A percentile compares a stretch with the other conserved stretches of the same genome.
Evolutionary conservation across 2,329 filamentous ascomycete genomes (phyloP).

Genomic region (Paramyrothecium sp.): DNA sequence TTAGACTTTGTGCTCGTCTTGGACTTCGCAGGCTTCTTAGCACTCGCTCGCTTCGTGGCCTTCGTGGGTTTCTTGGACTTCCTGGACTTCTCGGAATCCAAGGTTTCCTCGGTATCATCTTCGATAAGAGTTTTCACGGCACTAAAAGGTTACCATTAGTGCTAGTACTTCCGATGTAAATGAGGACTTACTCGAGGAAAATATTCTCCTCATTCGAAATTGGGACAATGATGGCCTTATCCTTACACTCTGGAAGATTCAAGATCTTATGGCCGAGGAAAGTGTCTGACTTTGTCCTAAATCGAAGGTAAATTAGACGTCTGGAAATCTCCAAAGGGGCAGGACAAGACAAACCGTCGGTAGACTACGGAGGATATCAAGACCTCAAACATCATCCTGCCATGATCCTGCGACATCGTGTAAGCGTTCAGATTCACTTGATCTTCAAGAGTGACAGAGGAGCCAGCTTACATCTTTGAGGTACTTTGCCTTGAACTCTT

Average conservation of each 20-base stretch:
- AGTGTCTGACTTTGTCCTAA: constrained; percentile 21
- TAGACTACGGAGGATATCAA: constrained; percentile 22
- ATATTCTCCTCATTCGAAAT: constrained; percentile 21
- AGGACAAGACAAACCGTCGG: constrained; percentile 17
- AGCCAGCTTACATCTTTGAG: constrained; percentile 12
- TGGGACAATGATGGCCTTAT: constrained; percentile 17
- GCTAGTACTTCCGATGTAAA: no score
- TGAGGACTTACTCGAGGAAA: constrained; percentile 24
- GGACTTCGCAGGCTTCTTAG: no score
- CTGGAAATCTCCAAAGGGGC: neutral
- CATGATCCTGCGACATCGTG: constrained; percentile 7
- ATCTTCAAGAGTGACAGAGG: neutral
- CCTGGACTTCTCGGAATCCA: no score
- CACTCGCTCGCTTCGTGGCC: no score
- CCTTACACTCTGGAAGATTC: constrained; percentile 12
- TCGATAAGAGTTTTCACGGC: no score
- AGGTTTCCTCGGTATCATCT: no score
- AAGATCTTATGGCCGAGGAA: constrained; percentile 25
- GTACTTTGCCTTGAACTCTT: constrained; percentile 14
- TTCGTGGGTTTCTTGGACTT: no score
- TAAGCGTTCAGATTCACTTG: neutral
- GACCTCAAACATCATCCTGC: constrained; percentile 13
- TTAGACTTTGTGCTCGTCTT: no score
- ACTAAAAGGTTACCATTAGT: no score
- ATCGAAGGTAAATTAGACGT: neutral